A percentile compares a stretch with the other conserved stretches of the same genome.
Evolutionary conservation across 2,329 filamentous ascomycete species (phyloP).

Genomic region (Stenocarpella maydis): DNA sequence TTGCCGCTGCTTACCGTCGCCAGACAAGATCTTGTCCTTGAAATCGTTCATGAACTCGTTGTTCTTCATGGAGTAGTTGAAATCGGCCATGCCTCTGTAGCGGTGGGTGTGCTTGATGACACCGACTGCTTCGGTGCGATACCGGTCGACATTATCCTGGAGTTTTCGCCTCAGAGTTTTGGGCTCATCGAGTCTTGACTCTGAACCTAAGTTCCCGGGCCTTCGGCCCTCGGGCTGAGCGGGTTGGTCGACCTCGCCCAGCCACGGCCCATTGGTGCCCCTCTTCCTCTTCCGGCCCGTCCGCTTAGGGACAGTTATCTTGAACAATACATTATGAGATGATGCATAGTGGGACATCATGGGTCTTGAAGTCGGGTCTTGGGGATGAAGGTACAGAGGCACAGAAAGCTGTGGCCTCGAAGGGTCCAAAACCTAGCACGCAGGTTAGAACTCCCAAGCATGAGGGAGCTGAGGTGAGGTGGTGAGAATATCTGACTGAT

Average conservation of each 20-base stretch:
- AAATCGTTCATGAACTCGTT: conserved; percentile 77
- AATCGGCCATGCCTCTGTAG: conserved; percentile 86
- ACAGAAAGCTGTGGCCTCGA: conserved; percentile 56
- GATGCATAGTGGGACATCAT: conserved; percentile 78
- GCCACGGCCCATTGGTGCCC: conserved; percentile 74
- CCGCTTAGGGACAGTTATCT: conserved; percentile 84
- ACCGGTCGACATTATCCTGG: conserved; percentile 73
- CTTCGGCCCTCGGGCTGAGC: conserved; percentile 31
- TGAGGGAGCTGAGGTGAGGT: not conserved
- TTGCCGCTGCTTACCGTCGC: conserved; percentile 64
- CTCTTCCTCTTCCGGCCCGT: conserved; percentile 88
- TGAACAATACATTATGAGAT: conserved; percentile 86
- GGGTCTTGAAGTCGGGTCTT: conserved; percentile 81
- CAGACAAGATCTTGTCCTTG: conserved; percentile 73
- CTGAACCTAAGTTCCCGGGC: conserved; percentile 14
- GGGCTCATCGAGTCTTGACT: conserved; percentile 58
- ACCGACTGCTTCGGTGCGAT: conserved; percentile 75
- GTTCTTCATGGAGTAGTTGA: conserved; percentile 77
- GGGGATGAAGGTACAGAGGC: conserved; percentile 79
- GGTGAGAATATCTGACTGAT: conserved; percentile 43
- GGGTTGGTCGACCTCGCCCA: conserved; percentile 50
- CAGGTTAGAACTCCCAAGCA: conserved; percentile 15
- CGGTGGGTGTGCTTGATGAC: conserved; percentile 82
- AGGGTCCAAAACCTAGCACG: conserved; percentile 55
- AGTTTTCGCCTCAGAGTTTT: conserved; percentile 67